Evolutionary conservation across 2,329 filamentous ascomycete genomes (phyloP).

Genomic region (Botryotinia narcissicola): DNA sequence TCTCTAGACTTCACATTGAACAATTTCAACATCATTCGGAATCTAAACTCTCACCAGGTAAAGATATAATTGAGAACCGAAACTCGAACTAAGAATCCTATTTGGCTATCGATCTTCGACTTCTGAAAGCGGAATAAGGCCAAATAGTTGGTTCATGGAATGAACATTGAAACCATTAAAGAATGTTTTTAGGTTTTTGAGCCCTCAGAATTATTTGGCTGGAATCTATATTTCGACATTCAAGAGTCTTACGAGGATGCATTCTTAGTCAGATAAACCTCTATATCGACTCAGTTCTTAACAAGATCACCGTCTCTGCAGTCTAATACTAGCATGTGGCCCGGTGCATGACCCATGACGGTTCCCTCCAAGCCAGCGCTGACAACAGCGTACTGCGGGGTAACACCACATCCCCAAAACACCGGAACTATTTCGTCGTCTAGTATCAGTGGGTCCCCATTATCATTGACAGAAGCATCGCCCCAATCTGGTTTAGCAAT

Average conservation of each 20-base stretch:
- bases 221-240: neutral
- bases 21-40: neutral
- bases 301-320: conserved; percentile 29
- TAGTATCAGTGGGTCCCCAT: conserved; percentile 30
- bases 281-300: conserved; percentile 3
- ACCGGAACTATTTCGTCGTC: conserved; percentile 50
- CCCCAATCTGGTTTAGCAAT: conserved; percentile 57
- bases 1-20: neutral
- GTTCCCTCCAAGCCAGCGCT: conserved; percentile 51
- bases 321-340: conserved; percentile 62
- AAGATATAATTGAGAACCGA: neutral
- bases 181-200: neutral
- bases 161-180: neutral
- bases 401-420: conserved; percentile 66
- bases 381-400: conserved; percentile 63
- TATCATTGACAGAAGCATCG: conserved; percentile 43
- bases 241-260: neutral
- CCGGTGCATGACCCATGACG: conserved; percentile 61
- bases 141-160: neutral
- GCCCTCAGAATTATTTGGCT: neutral
- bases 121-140: neutral
- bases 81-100: neutral
- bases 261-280: neutral
- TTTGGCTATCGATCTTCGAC: neutral
- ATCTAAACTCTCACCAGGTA: neutral